These are phyloP conservation scores for Phytophthora citrophthora DNA, from an alignment of 352 stramenopile species.

Conservation along the genomic window DNA sequence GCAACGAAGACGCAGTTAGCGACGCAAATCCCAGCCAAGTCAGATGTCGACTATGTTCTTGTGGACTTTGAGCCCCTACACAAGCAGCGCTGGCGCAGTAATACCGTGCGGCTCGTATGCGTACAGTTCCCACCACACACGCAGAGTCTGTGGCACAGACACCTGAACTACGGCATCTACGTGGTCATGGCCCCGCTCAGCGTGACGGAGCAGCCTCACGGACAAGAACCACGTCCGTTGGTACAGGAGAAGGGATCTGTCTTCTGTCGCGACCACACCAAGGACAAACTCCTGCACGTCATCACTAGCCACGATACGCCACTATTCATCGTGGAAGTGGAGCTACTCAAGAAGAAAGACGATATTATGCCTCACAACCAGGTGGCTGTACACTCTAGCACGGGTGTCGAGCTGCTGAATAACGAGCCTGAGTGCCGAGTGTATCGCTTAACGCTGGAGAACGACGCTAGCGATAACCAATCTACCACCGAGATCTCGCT, in stretches of 20 bases:
- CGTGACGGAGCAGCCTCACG: constrained; percentile 45
- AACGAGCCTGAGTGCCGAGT: constrained; percentile 50
- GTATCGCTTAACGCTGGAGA: constrained; percentile 49
- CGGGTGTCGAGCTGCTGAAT: constrained; percentile 39
- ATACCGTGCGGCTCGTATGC: constrained; percentile 43
- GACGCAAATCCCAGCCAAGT: constrained; percentile 9
- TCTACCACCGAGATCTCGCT: constrained; percentile 34
- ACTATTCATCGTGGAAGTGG: constrained; percentile 59
- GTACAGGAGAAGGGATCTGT: constrained; percentile 39
- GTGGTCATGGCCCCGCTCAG: constrained; percentile 45
- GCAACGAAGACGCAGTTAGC: background rate
- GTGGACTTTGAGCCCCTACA: constrained; percentile 56
- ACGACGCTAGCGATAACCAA: constrained; percentile 9
- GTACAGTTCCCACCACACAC: constrained; percentile 49
- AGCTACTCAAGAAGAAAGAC: constrained; percentile 47
- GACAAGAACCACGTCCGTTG: constrained; percentile 25
- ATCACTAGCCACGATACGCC: constrained; percentile 33
- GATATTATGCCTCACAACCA: constrained; percentile 26
- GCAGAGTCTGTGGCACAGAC: constrained; percentile 52
- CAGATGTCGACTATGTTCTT: constrained; percentile 39
- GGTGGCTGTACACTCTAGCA: constrained; percentile 19
- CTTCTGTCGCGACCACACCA: constrained; percentile 60
- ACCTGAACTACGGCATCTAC: constrained; percentile 60
- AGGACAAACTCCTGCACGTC: constrained; percentile 51
- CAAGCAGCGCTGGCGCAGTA: constrained; percentile 47